Percentiles rank a stretch among this genome's conserved stretches.
Conservation (phyloP, 805 yeast genomes). For the Teunomyces kruisii region DNA sequence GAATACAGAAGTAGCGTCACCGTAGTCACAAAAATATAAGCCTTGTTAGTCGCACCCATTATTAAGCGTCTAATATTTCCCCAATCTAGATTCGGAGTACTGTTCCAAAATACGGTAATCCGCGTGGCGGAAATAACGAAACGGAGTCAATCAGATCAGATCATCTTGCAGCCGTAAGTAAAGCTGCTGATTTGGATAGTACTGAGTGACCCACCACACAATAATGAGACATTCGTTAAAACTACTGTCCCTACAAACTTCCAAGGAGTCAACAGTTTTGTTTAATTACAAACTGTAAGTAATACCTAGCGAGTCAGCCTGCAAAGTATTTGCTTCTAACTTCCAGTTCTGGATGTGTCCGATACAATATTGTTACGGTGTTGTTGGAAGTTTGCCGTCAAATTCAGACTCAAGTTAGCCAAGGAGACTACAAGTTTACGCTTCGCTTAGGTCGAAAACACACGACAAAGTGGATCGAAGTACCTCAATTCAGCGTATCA, state of each 20-base stretch:
- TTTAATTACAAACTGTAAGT: constrained; percentile 2
- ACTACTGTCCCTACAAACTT: not conserved
- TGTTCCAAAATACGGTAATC: too few species aligned
- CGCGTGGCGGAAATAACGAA: too few species aligned
- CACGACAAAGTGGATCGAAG: not conserved
- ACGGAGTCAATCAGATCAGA: too few species aligned
- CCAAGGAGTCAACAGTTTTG: not conserved
- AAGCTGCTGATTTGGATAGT: too few species aligned
- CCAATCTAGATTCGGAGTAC: not conserved
- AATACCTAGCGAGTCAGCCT: not conserved
- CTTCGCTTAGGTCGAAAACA: not conserved
- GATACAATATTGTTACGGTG: not conserved
- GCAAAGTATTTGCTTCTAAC: not conserved
- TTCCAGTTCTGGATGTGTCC: not conserved
- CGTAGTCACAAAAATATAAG: not conserved
- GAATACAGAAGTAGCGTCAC: not conserved
- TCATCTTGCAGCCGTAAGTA: too few species aligned
- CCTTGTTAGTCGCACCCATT: not conserved
- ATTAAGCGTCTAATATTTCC: not conserved
- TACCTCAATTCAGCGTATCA: not conserved
- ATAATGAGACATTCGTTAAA: not conserved
- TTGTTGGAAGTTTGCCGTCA: constrained; percentile 4
- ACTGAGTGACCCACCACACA: not conserved
- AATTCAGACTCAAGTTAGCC: not conserved
- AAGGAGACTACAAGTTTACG: not conserved